Percentiles rank a stretch among this genome's conserved stretches.
Conservation (phyloP, 768 basidiomycete genomes). For the Rhizopogon vesiculosus region DNA sequence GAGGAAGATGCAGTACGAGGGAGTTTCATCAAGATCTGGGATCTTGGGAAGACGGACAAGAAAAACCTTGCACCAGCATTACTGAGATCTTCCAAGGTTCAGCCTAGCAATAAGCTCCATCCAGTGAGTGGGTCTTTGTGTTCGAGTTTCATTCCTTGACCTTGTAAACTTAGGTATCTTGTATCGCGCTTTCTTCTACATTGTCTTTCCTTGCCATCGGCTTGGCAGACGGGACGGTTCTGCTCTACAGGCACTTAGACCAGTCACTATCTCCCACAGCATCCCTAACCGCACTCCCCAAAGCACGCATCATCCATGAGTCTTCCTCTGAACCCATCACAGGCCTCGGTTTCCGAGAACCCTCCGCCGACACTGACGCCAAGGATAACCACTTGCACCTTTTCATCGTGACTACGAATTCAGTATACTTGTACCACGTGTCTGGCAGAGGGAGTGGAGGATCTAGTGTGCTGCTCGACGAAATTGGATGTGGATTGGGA, state of each 20-base stretch:
- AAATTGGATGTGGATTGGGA: constrained; percentile 78
- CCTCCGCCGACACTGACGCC: constrained; percentile 6
- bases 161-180: constrained; percentile 50
- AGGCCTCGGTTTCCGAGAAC: constrained; percentile 83
- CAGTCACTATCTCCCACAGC: constrained; percentile 75
- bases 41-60: constrained; percentile 67
- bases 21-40: constrained; percentile 86
- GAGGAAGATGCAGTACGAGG: constrained; percentile 69
- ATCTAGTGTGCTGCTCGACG: constrained; percentile 69
- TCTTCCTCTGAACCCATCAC: constrained; percentile 87
- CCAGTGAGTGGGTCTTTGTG: constrained; percentile 42
- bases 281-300: constrained; percentile 73
- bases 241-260: constrained; percentile 87
- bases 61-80: constrained; percentile 57
- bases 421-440: constrained; percentile 72
- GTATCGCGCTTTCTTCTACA: constrained; percentile 71
- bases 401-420: constrained; percentile 85
- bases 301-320: constrained; percentile 81
- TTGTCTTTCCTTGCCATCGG: constrained; percentile 88
- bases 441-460: constrained; percentile 68
- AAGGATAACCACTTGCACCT: constrained; percentile 48
- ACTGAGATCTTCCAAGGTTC: constrained; percentile 72
- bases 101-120: constrained; percentile 72
- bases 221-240: constrained; percentile 90
- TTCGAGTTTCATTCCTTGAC: background rate